Percentiles rank a stretch among this genome's conserved stretches.
Evolutionary conservation across 805 yeast species (phyloP).

Genomic region (Lachancea sp.): DNA sequence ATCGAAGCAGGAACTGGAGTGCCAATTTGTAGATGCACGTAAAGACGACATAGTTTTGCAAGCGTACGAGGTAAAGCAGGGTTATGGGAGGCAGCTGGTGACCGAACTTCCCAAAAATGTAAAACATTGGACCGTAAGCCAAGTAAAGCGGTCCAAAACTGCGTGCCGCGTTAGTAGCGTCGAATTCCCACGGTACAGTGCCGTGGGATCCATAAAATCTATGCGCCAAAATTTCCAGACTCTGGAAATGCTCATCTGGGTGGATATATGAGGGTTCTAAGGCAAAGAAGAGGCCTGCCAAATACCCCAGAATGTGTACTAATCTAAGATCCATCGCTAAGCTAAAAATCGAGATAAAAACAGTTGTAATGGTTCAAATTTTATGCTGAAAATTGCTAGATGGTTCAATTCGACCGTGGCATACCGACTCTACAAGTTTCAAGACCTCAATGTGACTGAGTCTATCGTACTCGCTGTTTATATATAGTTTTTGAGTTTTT

Average conservation of each 20-base stretch:
- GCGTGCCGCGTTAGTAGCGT: slow-evolving; percentile 42
- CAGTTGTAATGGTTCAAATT: background rate
- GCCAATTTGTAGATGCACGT: slow-evolving; percentile 36
- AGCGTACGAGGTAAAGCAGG: slow-evolving; percentile 49
- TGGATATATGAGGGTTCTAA: slow-evolving; percentile 80
- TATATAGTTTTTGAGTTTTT: too few relatives aligned
- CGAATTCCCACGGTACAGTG: slow-evolving; percentile 80
- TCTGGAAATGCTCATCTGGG: slow-evolving; percentile 96
- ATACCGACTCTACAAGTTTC: background rate
- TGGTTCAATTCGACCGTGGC: background rate
- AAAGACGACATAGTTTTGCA: slow-evolving; percentile 38
- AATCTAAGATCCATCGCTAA: slow-evolving; percentile 5
- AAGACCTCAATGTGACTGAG: background rate
- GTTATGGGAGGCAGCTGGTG: slow-evolving; percentile 38
- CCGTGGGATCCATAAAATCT: slow-evolving; percentile 11
- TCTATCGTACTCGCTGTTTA: too few relatives aligned
- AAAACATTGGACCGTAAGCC: slow-evolving; percentile 57
- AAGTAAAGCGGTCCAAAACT: slow-evolving; percentile 64
- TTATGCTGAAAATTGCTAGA: background rate
- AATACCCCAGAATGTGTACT: slow-evolving; percentile 15
- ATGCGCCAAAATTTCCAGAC: slow-evolving; percentile 57
- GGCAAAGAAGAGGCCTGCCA: slow-evolving; percentile 44
- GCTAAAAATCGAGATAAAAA: too few relatives aligned
- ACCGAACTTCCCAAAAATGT: slow-evolving; percentile 13
- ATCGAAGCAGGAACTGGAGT: slow-evolving; percentile 42